Evolutionary conservation across 1,139 yeast species (phyloP), one percentile per base, ranked within the genome.

Genomic region (Nakaseomyces kungkrabaensis): DNA sequence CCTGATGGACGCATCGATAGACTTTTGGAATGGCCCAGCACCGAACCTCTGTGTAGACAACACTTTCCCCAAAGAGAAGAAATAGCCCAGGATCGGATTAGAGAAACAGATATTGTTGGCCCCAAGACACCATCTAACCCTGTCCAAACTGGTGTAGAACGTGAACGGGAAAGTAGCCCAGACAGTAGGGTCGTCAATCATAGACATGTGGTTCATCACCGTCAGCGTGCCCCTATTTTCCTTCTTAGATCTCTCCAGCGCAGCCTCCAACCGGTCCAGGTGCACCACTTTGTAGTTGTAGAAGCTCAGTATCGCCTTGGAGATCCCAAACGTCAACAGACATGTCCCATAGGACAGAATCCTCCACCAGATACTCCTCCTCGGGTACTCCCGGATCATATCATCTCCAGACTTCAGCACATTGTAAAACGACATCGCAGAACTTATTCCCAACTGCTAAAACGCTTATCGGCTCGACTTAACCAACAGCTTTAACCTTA

Each of bases 151-250:
- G 24, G 71, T 68, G 56, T 80, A 84, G 57, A 78, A 80, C 46
- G 80, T 73, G 78, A 82, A 75, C 0, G 97, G 97, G 52, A 90
- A 72, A 44, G 86, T 78, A 0, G 95, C 96, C 84, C 95, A 92
- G 48, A 88, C 72, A 32, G 87, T 75, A 0, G 98, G 98, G 61
- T 92, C 98, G 63, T 92, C 98, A 27, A 89, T 84, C 5, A 86
- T 88, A 1, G 96, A 85, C 84, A 89, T 86, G 62, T 92, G 98
- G 65, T 92, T 92, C 95, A 90, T 88, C n/a, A 90, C 79, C 0
- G 97, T 88, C 51, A 90, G 59, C 4, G 90, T 66, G 0, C 94
- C 83, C 46, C 97, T 70, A 54, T 85, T 79, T 60, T 88, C 94
- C 1, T 61, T 57, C 50, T 83, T 69, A 1, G 94, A 82, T 54